Evolutionary conservation across 2,329 filamentous ascomycete genomes (phyloP), one percentile per base, ranked within the genome.

Genomic region (Didymella segeticola): DNA sequence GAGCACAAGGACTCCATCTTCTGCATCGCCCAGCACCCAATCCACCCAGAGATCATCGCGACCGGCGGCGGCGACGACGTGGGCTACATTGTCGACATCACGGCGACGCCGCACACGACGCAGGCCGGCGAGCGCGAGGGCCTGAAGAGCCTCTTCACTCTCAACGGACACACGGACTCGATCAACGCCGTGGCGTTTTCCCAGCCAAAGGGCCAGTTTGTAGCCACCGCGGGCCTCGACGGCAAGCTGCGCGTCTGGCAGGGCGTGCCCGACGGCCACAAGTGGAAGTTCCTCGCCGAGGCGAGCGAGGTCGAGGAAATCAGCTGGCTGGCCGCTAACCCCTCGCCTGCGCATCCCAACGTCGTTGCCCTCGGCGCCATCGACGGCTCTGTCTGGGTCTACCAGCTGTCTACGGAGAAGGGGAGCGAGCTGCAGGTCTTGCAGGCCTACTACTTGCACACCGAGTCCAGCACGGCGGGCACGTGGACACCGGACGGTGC

Each of bases 371-470:
- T 99, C 7, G 95, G 95, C 52, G 92, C 92, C 27, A 89, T 84
- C 29, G 93, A 99, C 72, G 95, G 95, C 49, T 93, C 88, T 45
- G 92, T 97, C 34, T 99, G 95, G 95, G 89, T 99, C 9, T 96
- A 97, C 78, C 88, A 87, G n/a, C 83, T 98, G 93, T 73, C 79
- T 84, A 25, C 80, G 80, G 47, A 90, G 27, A 76, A 79, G 29
- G 76, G 80, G 12, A 78, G 78, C 26, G 82, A 90, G 7, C 81
- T 98, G 47, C 87, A 88, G 66, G 95, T 98, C 69, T 83, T 96
- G 5, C 91, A 96, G 78, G 89, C 89, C 22, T 97, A 95, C 79
- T 97, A 96, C 81, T 82, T 96, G 22, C 95, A 98, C 79, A 93
- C 90, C 3, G 89, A 79, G 15, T 79, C 90, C 23, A 96, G 90